Evolutionary conservation across 1,284 basidiomycete genomes (phyloP), one percentile per base, ranked within the genome.

Genomic region (Sanghuangporus weigelae): DNA sequence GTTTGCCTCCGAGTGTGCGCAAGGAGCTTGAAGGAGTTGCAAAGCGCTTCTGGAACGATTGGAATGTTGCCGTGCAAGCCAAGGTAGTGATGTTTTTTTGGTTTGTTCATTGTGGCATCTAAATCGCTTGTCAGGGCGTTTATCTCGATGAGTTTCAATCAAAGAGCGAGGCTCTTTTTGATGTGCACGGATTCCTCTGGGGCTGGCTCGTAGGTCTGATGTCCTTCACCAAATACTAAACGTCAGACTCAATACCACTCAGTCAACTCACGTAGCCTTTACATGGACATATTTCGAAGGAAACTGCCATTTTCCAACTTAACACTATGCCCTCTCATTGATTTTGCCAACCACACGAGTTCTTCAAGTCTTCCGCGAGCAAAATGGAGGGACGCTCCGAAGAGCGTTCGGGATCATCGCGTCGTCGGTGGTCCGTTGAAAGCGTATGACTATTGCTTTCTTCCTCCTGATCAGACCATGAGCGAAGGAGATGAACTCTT

Each of bases 251-350:
- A 42, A 16, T 61, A 36, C 35, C 38, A 38, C 55, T 5, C 69
- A 95, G 93, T 95, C 65, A 96, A 96, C 72, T 95, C 93, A 6
- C 84, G 93, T 63, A 93, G 90, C 70, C 83, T 95, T 23, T 92
- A 90, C 71, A 82, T 91, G 69, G 85, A 85, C 50, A 74, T 94
- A n/a, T 82, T 82, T 63, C 72, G 77, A 19, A 71, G 75, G 3
- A 76, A 76, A 23, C 76, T 82, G 26, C 80, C 87, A 68, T 80
- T 82, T 7, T 81, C 92, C 71, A 95, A 96, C 71, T 75, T 94
- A 67, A 90, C 92, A 0, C 80, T 96, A 67, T 92, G 91, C 68
- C 94, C 93, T 7, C 77, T 95, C 56, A 78, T 95, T 46, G 93
- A 96, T 73, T 89, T 95, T 67, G 91, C 91, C 16, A 95, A 96